These are phyloP conservation scores for Chalciporus pseudorubinellus DNA, from an alignment of 768 basidiomycete genomes.

Conservation along the genomic window DNA sequence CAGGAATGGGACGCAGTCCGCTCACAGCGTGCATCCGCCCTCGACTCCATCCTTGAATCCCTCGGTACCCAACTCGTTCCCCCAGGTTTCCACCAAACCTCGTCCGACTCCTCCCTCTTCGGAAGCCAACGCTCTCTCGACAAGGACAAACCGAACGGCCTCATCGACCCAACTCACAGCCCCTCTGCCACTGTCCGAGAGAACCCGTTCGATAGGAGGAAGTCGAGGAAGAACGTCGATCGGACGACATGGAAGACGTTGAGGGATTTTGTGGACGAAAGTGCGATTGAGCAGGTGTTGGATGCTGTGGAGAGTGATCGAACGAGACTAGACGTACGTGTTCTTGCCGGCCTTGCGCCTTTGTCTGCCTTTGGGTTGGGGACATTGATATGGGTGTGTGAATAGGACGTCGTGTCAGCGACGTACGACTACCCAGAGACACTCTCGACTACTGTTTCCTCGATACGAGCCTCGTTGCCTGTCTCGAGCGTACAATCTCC, in stretches of 20 bases:
- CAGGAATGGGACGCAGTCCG: slow-evolving; percentile 74
- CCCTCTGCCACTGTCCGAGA: slow-evolving; percentile 32
- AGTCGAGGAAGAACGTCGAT: slow-evolving; percentile 33
- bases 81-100: slow-evolving; percentile 67
- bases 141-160: slow-evolving; percentile 27
- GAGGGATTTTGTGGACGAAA: slow-evolving; percentile 83
- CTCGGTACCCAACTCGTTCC: slow-evolving; percentile 73
- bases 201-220: slow-evolving; percentile 19
- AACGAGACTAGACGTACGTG: slow-evolving; percentile 61
- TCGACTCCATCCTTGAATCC: slow-evolving; percentile 71
- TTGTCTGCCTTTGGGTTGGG: background rate
- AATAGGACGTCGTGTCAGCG: slow-evolving; percentile 56
- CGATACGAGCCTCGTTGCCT: slow-evolving; percentile 55
- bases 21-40: slow-evolving; percentile 54
- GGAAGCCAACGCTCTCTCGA: slow-evolving; percentile 67
- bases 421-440: slow-evolving; percentile 71
- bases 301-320: slow-evolving; percentile 74
- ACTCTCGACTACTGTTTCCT: slow-evolving; percentile 51
- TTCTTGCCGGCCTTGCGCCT: too few relatives aligned
- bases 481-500: slow-evolving; percentile 33
- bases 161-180: slow-evolving; percentile 38
- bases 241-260: slow-evolving; percentile 74
- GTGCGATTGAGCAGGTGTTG: slow-evolving; percentile 71
- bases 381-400: background rate
- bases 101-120: slow-evolving; percentile 73